These are phyloP conservation scores for Guyanaporus albipodus DNA, from an alignment of 768 basidiomycete genomes.

Conservation along the genomic window DNA sequence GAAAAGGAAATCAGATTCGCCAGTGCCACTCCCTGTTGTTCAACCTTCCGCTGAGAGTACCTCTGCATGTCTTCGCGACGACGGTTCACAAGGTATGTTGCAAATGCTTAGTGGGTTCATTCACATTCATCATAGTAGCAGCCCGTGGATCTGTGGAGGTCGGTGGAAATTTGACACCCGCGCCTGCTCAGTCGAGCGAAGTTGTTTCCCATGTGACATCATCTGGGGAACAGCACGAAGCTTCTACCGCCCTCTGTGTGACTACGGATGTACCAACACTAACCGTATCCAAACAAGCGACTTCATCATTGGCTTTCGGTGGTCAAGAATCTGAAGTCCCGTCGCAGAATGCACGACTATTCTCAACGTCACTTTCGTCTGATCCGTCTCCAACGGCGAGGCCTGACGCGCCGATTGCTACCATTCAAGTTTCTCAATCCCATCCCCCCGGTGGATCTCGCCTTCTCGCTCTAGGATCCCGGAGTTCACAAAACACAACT, in stretches of 20 bases:
- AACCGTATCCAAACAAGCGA: constrained; percentile 11
- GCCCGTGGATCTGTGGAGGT: constrained; percentile 7
- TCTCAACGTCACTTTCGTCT: constrained; percentile 30
- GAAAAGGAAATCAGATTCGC: constrained; percentile 36
- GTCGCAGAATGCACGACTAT: constrained; percentile 34
- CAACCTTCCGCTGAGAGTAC: constrained; percentile 10
- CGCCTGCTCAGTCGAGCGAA: constrained; percentile 6
- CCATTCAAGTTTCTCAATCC: constrained; percentile 33
- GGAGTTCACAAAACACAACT: constrained; percentile 21
- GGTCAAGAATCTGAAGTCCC: constrained; percentile 19
- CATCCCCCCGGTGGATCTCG: constrained; percentile 40
- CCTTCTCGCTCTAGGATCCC: constrained; percentile 38
- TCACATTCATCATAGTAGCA: constrained; percentile 13
- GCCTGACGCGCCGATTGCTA: constrained; percentile 39
- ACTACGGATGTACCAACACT: constrained; percentile 2
- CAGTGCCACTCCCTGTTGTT: background rate
- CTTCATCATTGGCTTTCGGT: background rate
- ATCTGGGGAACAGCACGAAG: constrained; percentile 12
- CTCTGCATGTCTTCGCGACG: constrained; percentile 7
- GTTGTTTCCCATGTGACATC: constrained; percentile 15
- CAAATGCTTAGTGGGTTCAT: background rate
- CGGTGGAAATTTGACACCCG: constrained; percentile 1
- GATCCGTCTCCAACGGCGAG: constrained; percentile 19
- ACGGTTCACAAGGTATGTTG: constrained; percentile 20
- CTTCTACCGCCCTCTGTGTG: background rate